Percentiles rank a stretch among this genome's conserved stretches.
Conservation (phyloP, 2,329 filamentous ascomycete species). For the Aspergillus caelatus region DNA sequence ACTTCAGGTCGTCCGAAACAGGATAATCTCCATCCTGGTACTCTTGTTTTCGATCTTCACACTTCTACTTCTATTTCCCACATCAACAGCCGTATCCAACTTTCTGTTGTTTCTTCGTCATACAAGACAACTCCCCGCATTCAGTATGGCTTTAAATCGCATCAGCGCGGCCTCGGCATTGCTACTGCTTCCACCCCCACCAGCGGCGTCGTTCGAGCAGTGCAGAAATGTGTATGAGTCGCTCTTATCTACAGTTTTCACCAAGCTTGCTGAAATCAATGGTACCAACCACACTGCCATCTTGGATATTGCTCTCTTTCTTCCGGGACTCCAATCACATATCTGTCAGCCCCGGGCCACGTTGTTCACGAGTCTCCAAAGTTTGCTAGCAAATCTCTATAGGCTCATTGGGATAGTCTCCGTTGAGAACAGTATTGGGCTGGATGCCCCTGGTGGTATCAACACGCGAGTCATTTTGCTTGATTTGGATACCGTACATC, state of each 20-base stretch:
- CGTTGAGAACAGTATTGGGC: constrained; percentile 62
- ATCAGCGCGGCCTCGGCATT: constrained; percentile 43
- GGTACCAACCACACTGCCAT: constrained; percentile 38
- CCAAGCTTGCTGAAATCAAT: constrained; percentile 47
- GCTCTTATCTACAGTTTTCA: constrained; percentile 59
- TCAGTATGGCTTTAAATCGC: constrained; percentile 28
- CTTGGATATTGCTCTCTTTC: constrained; percentile 65
- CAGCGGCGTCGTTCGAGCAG: constrained; percentile 53
- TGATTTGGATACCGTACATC: constrained; percentile 56
- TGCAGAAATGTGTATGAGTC: constrained; percentile 64
- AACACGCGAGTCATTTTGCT: constrained; percentile 76
- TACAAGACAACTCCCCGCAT: constrained; percentile 10
- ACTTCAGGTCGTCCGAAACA: neutral
- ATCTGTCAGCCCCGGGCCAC: constrained; percentile 55
- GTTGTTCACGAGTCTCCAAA: constrained; percentile 70
- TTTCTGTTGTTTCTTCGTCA: neutral
- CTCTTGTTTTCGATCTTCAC: neutral
- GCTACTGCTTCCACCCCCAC: constrained; percentile 65
- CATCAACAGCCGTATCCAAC: neutral
- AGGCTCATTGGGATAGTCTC: constrained; percentile 74
- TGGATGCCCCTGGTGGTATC: constrained; percentile 70
- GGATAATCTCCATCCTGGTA: neutral
- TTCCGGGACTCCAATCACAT: constrained; percentile 61
- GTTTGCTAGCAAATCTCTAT: constrained; percentile 76
- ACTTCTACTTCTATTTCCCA: neutral